Conservation (phyloP, 768 basidiomycete genomes). For the Agaricus sinodeliciosus region DNA sequence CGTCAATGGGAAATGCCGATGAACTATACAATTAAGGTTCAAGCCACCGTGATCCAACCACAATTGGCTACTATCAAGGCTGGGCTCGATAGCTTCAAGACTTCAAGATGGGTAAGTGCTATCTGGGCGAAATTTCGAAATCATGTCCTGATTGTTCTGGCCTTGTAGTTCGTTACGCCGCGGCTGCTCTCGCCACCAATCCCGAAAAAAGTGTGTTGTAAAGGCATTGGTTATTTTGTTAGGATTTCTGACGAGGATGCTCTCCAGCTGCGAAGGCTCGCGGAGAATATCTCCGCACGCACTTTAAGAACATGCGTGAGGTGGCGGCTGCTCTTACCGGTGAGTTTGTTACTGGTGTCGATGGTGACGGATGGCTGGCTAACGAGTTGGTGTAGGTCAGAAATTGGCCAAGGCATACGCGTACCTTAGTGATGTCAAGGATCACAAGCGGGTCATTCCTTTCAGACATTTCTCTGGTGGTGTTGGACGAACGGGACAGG, state of each 20-base stretch:
- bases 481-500: slow-evolving; percentile 91
- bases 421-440: slow-evolving; percentile 90
- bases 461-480: slow-evolving; percentile 95
- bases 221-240: background rate
- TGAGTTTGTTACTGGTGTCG: slow-evolving; percentile 18
- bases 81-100: slow-evolving; percentile 45
- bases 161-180: slow-evolving; percentile 83
- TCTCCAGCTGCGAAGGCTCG: slow-evolving; percentile 79
- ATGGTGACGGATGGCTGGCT: slow-evolving; percentile 1
- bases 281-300: slow-evolving; percentile 96
- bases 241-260: background rate
- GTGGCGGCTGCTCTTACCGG: slow-evolving; percentile 92
- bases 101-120: slow-evolving; percentile 60
- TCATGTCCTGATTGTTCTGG: slow-evolving; percentile 15
- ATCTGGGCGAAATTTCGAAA: slow-evolving; percentile 13
- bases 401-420: slow-evolving; percentile 91
- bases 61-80: slow-evolving; percentile 19
- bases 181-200: slow-evolving; percentile 79
- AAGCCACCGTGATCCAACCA: slow-evolving; percentile 30
- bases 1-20: slow-evolving; percentile 14
- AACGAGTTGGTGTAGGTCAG: slow-evolving; percentile 48
- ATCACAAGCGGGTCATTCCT: slow-evolving; percentile 95
- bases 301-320: slow-evolving; percentile 99
- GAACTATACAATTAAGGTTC: slow-evolving; percentile 38
- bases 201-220: slow-evolving; percentile 84